These are phyloP conservation scores for Salix dunnii DNA, from an alignment of 345 rosid species.

Conservation along the genomic window DNA sequence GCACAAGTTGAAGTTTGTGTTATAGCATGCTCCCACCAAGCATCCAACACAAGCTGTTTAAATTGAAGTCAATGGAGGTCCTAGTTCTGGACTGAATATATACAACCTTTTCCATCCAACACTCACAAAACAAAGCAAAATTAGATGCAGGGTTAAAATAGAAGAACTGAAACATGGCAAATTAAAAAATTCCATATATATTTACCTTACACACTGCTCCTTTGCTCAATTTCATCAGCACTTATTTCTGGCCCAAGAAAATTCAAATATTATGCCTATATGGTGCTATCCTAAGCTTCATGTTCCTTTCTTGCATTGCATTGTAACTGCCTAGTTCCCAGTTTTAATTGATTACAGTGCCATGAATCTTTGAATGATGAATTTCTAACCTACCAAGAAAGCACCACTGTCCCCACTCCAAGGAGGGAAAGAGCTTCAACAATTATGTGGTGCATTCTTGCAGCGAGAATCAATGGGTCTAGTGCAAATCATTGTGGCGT, in stretches of 20 bases:
- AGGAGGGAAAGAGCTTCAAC: not conserved
- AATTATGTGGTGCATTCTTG: not conserved
- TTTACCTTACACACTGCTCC: not conserved
- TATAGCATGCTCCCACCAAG: not conserved
- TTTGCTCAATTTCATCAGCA: not conserved
- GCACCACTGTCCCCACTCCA: not conserved
- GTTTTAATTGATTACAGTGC: not conserved
- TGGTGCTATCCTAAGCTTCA: not conserved
- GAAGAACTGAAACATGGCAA: not conserved
- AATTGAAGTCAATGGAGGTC: not conserved
- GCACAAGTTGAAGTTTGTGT: conserved; percentile 18
- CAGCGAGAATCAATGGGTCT: not conserved
- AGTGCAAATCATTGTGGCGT: not conserved
- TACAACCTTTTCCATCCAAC: not conserved
- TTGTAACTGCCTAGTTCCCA: not conserved
- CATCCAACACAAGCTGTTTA: not conserved
- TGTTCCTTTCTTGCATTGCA: not conserved
- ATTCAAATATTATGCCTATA: not conserved
- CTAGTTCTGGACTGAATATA: not conserved
- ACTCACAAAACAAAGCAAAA: not conserved
- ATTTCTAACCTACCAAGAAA: not conserved
- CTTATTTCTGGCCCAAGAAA: not conserved
- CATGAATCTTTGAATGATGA: not conserved
- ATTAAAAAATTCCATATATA: not conserved
- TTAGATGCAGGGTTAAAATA: not conserved